Evolutionary conservation across 768 basidiomycete genomes (phyloP).

Genomic region (Lanmaoa rubissima): DNA sequence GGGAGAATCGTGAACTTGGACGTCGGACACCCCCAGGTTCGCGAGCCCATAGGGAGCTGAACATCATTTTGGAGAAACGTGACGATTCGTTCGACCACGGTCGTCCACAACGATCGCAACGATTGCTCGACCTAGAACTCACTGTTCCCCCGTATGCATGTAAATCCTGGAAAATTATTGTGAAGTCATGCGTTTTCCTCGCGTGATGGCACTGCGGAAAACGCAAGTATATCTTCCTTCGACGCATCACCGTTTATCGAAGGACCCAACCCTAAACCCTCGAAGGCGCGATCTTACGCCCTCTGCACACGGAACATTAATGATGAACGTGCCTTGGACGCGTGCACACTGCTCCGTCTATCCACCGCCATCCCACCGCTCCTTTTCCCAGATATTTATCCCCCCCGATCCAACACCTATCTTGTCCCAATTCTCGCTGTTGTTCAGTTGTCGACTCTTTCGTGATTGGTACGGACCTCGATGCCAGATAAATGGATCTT

Average conservation of each 20-base stretch:
- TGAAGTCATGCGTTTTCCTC: not conserved
- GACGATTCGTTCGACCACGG: not conserved
- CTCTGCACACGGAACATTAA: not conserved
- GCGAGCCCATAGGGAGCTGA: not conserved
- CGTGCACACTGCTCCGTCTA: not conserved
- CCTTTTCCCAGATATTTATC: slow-evolving; percentile 3
- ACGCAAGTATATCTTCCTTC: not conserved
- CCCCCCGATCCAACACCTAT: not conserved
- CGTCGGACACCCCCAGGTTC: not conserved
- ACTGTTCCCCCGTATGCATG: not conserved
- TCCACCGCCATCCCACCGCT: not conserved
- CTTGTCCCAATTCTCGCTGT: not conserved
- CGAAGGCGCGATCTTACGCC: no score
- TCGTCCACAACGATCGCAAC: not conserved
- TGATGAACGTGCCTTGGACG: not conserved
- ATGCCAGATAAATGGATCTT: not conserved
- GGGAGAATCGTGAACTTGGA: no score
- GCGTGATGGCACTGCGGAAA: not conserved
- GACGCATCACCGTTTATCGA: not conserved
- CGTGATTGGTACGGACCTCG: slow-evolving; percentile 7
- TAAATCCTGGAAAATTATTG: not conserved
- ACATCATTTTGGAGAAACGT: not conserved
- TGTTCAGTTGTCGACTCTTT: not conserved
- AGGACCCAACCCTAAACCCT: not conserved
- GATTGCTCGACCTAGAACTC: not conserved